Base-by-base conservation (phyloP, 1,284 basidiomycete genomes). In the Leccinum subrobustum region DNA sequence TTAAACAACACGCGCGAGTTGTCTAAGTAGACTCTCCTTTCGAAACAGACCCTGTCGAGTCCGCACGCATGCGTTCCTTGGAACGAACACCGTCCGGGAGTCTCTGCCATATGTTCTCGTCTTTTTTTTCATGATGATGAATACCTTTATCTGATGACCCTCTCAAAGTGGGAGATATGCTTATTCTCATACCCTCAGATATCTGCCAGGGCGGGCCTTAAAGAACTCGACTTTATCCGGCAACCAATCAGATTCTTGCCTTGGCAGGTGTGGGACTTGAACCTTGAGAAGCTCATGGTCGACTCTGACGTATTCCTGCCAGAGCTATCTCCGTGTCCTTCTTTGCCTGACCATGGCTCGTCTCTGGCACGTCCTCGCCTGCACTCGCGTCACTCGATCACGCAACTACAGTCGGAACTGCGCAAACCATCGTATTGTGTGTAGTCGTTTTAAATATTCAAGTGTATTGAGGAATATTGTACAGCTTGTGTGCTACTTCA, bases 201-300 rank as follows among this genome's bases (percentile, higher is more conserved):
- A 87, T 92, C 50, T 76, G 72, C 12, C 75, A 75, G 8, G 7
- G 75, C 68, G 2, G 81, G 82, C 53, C 78, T 92, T 2, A 76
- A 78, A 42, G 81, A 84, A 50, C 78, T 92, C 11, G 88, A 89
- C 63, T 67, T 92, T 33, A 3, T 78, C 84, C 0, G 78, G 79
- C 59, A 92, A 92, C 71, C 73, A 74, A 73, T 92, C 1, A 67
- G 69, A 55, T 88, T 82, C 69, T 74, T 92, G 0, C 90, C 90
- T 11, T 80, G 85, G 4, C 88, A 92, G 68, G 81, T 92, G 70
- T 70, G 80, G 14, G 65, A 73, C 31, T 81, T 91, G 81, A 76
- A 70, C 9, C 77, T 88, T 1, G 67, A 75, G 11, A 73, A 68
- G 5, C 74, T 90, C 6, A 63, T 70, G 16, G 66, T 89, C 2